Evolutionary conservation across 192 early-diverging fungal genomes (phyloP).

Genomic region (Tieghemiomyces parasiticus): DNA sequence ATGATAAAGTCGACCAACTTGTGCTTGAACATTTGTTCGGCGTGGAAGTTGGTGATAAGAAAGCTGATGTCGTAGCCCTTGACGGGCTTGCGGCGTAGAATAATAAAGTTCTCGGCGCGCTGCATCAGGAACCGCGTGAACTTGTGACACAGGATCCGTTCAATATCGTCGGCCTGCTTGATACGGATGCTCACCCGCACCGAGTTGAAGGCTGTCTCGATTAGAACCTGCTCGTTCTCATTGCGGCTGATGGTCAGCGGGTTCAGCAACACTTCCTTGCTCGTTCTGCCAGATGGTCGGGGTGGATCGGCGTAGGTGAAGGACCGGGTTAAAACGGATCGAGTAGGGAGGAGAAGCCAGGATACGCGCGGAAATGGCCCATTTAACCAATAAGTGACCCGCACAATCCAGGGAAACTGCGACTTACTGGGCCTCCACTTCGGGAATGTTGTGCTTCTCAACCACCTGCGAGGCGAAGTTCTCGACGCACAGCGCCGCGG

Average conservation of each 20-base stretch:
- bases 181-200: slow-evolving; percentile 88
- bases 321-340: no score
- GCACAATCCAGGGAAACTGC: no score
- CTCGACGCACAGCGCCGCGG: slow-evolving; percentile 88
- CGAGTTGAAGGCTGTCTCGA: slow-evolving; percentile 88
- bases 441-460: slow-evolving; percentile 96
- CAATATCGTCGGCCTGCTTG: slow-evolving; percentile 97
- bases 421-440: slow-evolving; percentile 61
- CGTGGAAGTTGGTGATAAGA: slow-evolving; percentile 93
- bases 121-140: slow-evolving; percentile 97
- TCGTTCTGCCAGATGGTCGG: no score
- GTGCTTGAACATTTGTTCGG: slow-evolving; percentile 98
- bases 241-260: slow-evolving; percentile 77
- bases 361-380: no score
- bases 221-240: slow-evolving; percentile 83
- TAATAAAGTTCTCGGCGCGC: slow-evolving; percentile 91
- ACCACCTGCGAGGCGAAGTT: slow-evolving; percentile 97
- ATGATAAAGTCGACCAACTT: slow-evolving; percentile 98
- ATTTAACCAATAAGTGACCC: no score
- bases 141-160: slow-evolving; percentile 85
- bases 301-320: no score
- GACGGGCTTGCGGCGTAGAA: slow-evolving; percentile 82
- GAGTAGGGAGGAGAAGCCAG: no score
- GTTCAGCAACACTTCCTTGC: slow-evolving; percentile 74
- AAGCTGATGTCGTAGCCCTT: slow-evolving; percentile 94